Percentiles rank a stretch among this genome's conserved stretches.
Evolutionary conservation across 306 rosid genomes (phyloP).

Genomic region (Pterocarpus macrocarpus): DNA sequence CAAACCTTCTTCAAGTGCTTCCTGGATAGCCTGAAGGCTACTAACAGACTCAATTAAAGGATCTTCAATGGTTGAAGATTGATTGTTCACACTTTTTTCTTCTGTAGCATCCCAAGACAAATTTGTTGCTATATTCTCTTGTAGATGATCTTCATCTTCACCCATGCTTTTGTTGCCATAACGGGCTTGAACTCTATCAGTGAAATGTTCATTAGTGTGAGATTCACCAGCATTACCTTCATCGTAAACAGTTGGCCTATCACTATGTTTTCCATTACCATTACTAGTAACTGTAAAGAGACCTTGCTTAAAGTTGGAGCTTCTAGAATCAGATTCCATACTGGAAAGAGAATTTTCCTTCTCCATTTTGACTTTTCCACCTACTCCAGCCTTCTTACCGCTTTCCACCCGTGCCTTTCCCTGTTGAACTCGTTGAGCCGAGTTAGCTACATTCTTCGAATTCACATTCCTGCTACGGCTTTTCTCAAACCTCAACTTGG

Average conservation of each 20-base stretch:
- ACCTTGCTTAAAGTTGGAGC: slow-evolving; percentile 73
- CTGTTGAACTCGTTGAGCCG: slow-evolving; percentile 59
- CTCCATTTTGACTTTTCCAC: slow-evolving; percentile 69
- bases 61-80: slow-evolving; percentile 62
- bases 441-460: slow-evolving; percentile 59
- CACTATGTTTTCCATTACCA: slow-evolving; percentile 74
- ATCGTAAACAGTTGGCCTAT: slow-evolving; percentile 54
- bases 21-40: slow-evolving; percentile 78
- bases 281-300: slow-evolving; percentile 59
- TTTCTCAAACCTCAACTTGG: slow-evolving; percentile 67
- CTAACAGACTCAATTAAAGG: slow-evolving; percentile 69
- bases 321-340: slow-evolving; percentile 93
- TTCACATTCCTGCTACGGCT: slow-evolving; percentile 51
- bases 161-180: slow-evolving; percentile 60
- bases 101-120: slow-evolving; percentile 62
- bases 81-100: slow-evolving; percentile 62
- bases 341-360: slow-evolving; percentile 84
- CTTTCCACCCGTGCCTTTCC: slow-evolving; percentile 67
- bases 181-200: slow-evolving; percentile 64
- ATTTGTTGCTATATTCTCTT: slow-evolving; percentile 59
- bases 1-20: slow-evolving; percentile 88
- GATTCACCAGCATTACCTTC: slow-evolving; percentile 71
- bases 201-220: slow-evolving; percentile 62
- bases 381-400: slow-evolving; percentile 78
- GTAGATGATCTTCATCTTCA: slow-evolving; percentile 63